Evolutionary conservation across 345 rosid species (phyloP), one percentile per base, ranked within the genome.

Genomic region (Gossypium herbaceum): DNA sequence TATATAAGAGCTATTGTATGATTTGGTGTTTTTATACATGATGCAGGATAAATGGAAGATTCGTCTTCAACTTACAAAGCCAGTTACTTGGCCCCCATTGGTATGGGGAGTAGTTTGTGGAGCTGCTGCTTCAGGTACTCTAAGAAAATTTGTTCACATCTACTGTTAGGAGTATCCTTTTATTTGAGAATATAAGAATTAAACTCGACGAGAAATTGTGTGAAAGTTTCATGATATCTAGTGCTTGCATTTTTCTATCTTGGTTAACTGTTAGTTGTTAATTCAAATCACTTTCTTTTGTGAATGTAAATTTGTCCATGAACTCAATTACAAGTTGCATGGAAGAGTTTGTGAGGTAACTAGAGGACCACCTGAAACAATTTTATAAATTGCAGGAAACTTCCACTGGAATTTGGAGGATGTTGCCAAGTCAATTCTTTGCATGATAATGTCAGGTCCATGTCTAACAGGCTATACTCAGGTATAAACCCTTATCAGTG

Each of bases 401-500:
- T 95, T 95, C 76, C 96, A 93, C 34, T 95, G 99, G 98, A 91
- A 84, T 62, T 76, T 88, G 69, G 98, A 95, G 82, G 96, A 93
- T 65, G 94, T 95, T 79, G 91, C 96, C 51, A 93, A 93, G 85
- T 89, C 99, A 71, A 73, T 91, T 85, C 84, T 86, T 71, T 95
- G 99, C 87, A 95, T 95, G 97, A 67, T 90, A 2, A 93, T 95
- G 99, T 90, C 98, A 66, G 99, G 99, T 48, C 99, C 99, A 7
- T 89, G 87, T 84, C 97, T 95, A 70, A 91, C 99, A 20, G 98
- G 98, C 80, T 95, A 95, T 79, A 95, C 99, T 19, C 97, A 95
- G 93, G 99, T 93, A 76, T 63, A 55, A 65, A 71, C 69, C 73
- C 72, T 7, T 29, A 47, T 34, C 58, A 45, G 61, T 27, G 13